Evolutionary conservation across 2,329 filamentous ascomycete species (phyloP), one percentile per base, ranked within the genome.

Genomic region (Cladosporium oxysporum): DNA sequence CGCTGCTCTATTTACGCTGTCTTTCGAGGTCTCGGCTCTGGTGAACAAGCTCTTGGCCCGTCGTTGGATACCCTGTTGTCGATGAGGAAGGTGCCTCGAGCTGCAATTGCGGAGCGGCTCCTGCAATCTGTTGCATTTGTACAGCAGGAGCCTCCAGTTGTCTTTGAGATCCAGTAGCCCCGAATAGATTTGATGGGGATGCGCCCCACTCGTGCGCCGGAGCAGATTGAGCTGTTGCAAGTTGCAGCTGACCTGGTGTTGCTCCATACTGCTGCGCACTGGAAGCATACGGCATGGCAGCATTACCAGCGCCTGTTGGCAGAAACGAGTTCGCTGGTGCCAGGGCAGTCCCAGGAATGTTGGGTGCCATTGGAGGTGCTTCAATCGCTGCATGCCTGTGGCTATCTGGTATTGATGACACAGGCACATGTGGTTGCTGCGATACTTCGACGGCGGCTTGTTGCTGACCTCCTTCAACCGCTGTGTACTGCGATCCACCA

Each of bases 41-140:
- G 7, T 31, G 29, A 8, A 64, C 62, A 18, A 64, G 53, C 7
- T 64, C 53, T 18, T 58, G 53, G 14, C 62, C 41, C 2, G 8
- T 37, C 21, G 10, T 33, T 12, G 47, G 21, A n/a, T 16, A n/a
- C 7, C 18, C 47, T 3, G 41, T 1, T 10, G 26, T n/a, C 2
- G 18, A 3, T 2, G 50, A n/a, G 2, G 26, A 16, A 14, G 49
- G 49, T 10, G 49, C 49, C 14, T 52, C 26, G 21, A 52, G 49
- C 26, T 52, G 49, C 5, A 8, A 18, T 18, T 28, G 49, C 6
- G 14, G 26, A 29, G 26, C 16, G 7, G 21, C 26, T n/a, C 29
- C 26, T 21, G 50, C 50, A 44, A 44, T 44, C 41, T 44, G 41
- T 44, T 2, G 41, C 18, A 44, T 14, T 35, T 59, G 57, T 8